A percentile compares a stretch with the other conserved stretches of the same genome.
These are phyloP conservation scores for Orbilia brochopaga DNA, from an alignment of 2,329 filamentous ascomycete genomes.

Conservation along the genomic window DNA sequence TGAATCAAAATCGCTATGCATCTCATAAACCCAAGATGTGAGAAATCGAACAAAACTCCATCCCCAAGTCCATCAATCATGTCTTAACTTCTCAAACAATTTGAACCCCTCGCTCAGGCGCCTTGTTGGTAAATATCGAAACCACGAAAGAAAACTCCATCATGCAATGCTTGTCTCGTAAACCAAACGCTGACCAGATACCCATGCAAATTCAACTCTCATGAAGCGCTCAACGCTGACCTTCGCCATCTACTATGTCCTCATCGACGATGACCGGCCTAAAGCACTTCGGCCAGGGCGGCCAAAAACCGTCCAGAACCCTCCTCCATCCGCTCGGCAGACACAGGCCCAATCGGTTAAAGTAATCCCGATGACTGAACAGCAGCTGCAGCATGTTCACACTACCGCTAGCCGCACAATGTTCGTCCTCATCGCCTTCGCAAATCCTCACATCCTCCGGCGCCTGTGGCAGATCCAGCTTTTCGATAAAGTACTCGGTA, in stretches of 20 bases:
- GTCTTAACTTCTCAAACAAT: too few relatives aligned
- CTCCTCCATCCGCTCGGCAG: constrained; percentile 65
- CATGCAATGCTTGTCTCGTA: neutral
- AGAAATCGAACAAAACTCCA: too few relatives aligned
- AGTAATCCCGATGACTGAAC: constrained; percentile 94
- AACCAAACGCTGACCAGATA: neutral
- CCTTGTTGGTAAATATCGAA: too few relatives aligned
- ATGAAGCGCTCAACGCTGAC: neutral
- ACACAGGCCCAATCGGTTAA: constrained; percentile 90
- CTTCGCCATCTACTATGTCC: neutral
- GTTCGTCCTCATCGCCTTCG: constrained; percentile 71
- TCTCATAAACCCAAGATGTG: too few relatives aligned
- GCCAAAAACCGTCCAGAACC: constrained; percentile 35
- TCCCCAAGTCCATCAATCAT: too few relatives aligned
- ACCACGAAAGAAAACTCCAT: too few relatives aligned
- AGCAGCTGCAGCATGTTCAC: constrained; percentile 88
- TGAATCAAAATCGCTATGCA: too few relatives aligned
- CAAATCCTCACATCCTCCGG: constrained; percentile 69
- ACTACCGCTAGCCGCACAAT: constrained; percentile 72
- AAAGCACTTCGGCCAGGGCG: constrained; percentile 17
- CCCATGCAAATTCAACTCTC: neutral
- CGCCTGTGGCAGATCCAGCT: constrained; percentile 71
- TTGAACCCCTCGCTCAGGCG: too few relatives aligned
- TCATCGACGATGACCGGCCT: neutral
- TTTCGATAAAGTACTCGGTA: constrained; percentile 85